Conservation (phyloP, 805 yeast species). For the Candida rishiriensis region DNA sequence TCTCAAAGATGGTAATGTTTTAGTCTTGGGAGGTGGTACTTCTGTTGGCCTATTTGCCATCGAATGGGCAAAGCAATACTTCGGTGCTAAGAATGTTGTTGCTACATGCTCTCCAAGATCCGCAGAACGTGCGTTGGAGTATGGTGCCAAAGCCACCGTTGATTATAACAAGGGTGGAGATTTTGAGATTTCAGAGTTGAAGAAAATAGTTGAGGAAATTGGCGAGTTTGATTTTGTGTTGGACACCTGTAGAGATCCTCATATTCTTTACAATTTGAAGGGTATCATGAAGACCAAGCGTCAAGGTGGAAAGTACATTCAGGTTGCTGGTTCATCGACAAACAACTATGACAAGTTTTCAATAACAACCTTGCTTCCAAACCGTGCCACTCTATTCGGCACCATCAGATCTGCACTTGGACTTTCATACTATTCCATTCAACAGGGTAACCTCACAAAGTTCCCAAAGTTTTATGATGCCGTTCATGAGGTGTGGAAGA, state of each 20-base stretch:
- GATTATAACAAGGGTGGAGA: conserved; percentile 49
- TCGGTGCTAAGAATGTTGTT: conserved; percentile 47
- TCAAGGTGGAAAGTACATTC: conserved; percentile 45
- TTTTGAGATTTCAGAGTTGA: conserved; percentile 33
- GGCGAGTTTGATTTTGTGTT: conserved; percentile 56
- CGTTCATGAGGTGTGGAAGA: conserved; percentile 43
- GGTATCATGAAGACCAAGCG: conserved; percentile 41
- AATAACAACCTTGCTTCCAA: conserved; percentile 22
- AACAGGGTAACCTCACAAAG: conserved; percentile 1
- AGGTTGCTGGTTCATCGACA: conserved; percentile 55
- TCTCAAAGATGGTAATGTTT: conserved; percentile 41
- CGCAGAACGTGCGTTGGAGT: conserved; percentile 16
- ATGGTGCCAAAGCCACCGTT: conserved; percentile 55
- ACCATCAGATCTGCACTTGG: conserved; percentile 11
- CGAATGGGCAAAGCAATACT: conserved; percentile 50
- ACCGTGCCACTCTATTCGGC: conserved; percentile 13
- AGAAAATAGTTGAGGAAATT: conserved; percentile 27
- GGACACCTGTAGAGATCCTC: conserved; percentile 61
- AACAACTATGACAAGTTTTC: conserved; percentile 29
- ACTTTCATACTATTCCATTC: conserved; percentile 8
- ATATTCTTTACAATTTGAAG: conserved; percentile 40
- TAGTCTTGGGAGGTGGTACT: conserved; percentile 73
- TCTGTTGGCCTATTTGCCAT: conserved; percentile 56
- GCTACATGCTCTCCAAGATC: conserved; percentile 41
- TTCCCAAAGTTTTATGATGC: conserved; percentile 15